Base-by-base conservation (phyloP, 768 basidiomycete genomes). In the Gelatoporia subvermispora region DNA sequence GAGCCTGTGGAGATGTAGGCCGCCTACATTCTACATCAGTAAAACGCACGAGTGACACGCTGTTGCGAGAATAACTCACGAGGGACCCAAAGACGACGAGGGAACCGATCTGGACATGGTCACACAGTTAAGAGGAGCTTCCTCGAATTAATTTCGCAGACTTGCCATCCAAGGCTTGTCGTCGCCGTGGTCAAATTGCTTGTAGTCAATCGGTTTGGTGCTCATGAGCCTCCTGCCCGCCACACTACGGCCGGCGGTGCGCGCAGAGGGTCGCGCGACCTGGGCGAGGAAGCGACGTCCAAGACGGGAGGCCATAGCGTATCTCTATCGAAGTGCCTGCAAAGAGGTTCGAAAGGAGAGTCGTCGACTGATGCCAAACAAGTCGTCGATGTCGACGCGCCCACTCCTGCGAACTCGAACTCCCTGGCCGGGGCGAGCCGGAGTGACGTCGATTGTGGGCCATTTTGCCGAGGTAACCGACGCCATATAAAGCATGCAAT, bases 91-190 rank as follows among this genome's bases (percentile, higher is more conserved):
- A 62, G 24, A 62, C 47, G 31, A 57, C 39, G 1, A 56, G 55
- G 44, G 60, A 62, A 37, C 56, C 60, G 44, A 62, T 60, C 60
- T 62, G 38, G 21, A 23, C 35, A 43, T 48, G 9, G 2, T 3
- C n/a, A 15, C 35, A 4, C n/a, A 41, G 35, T 38, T 20, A 49
- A 42, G 28, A 4, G 17, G 15, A 17, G 3, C 18, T 31, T 39
- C 13, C 23, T 41, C 16, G 7, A 40, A 28, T 4, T 18, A 13
- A 47, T 5, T 11, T 38, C n/a, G 22, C 16, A 28, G 18, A 45
- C 58, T 37, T 35, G 58, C 60, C n/a, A 55, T 51, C 60, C 60
- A 62, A 13, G 58, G 51, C 25, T 8, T 53, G 52, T 62, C 36
- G 23, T 35, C 51, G 37, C 34, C 53, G 35, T 58, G 51, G n/a